A percentile compares a stretch with the other conserved stretches of the same genome.
Evolutionary conservation across 1,139 yeast genomes (phyloP).

Genomic region (Blastobotrys apis): DNA sequence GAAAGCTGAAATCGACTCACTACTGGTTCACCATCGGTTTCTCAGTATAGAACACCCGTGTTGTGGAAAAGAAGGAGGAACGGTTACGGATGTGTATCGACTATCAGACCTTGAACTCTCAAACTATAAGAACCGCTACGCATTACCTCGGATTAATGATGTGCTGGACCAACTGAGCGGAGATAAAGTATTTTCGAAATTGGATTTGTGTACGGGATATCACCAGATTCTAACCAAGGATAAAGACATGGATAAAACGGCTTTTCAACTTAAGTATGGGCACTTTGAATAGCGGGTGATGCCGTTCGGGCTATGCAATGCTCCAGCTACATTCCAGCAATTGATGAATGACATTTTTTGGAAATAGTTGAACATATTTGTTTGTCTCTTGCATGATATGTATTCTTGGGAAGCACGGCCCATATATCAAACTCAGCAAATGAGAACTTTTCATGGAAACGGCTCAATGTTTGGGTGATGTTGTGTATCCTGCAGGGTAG

Average conservation of each 20-base stretch:
- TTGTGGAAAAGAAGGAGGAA: conserved; percentile 26
- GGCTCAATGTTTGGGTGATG: conserved; percentile 17
- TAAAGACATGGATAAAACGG: conserved; percentile 22
- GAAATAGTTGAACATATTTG: conserved; percentile 18
- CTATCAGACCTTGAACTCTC: conserved; percentile 15
- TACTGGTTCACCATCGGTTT: no score
- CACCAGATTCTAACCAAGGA: conserved; percentile 21
- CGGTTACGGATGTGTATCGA: conserved; percentile 21
- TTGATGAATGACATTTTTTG: conserved; percentile 19
- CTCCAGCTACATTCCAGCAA: conserved; percentile 25
- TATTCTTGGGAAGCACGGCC: conserved; percentile 14
- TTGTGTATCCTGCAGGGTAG: conserved; percentile 7
- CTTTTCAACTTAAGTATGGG: conserved; percentile 21
- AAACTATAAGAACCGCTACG: conserved; percentile 12
- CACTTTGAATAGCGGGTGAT: conserved; percentile 25
- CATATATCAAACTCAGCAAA: conserved; percentile 12
- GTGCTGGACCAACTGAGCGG: conserved; percentile 2
- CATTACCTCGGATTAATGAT: conserved; percentile 10
- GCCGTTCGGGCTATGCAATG: conserved; percentile 27
- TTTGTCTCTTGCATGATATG: conserved; percentile 30
- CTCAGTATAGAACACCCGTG: no score
- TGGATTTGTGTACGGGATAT: conserved; percentile 25
- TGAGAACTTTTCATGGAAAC: conserved; percentile 16
- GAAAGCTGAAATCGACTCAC: no score
- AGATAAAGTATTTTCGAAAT: conserved; percentile 17